A percentile compares a stretch with the other conserved stretches of the same genome.
Conservation (phyloP, 2,329 filamentous ascomycete genomes). For the Chaetomium sp. region DNA sequence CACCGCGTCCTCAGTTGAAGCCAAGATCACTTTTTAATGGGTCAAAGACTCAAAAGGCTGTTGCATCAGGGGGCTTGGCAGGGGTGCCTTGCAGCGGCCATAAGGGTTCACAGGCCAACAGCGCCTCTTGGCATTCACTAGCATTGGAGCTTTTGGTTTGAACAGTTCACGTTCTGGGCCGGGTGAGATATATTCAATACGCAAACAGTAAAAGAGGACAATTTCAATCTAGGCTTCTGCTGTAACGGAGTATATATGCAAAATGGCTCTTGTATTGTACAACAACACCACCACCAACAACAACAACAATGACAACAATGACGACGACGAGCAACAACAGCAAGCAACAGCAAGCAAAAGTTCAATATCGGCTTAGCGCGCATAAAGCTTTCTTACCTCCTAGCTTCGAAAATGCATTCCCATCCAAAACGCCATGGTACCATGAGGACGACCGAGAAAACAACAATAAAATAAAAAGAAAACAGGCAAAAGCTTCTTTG, state of each 20-base stretch:
- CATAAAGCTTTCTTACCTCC: no score
- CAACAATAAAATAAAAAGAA: no score
- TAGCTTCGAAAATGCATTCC: no score
- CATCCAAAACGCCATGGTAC: no score
- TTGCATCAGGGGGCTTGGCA: constrained; percentile 8
- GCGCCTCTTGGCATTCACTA: background rate
- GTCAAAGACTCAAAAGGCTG: background rate
- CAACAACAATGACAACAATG: background rate
- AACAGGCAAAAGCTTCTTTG: no score
- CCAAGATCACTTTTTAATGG: constrained; percentile 12
- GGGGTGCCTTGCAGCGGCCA: background rate
- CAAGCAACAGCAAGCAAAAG: constrained; percentile 12
- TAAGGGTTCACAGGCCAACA: background rate
- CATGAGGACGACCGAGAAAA: no score
- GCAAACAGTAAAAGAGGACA: background rate
- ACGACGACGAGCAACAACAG: background rate
- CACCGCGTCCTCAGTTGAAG: background rate
- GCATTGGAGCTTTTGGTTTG: background rate
- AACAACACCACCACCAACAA: background rate
- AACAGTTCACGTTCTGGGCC: background rate
- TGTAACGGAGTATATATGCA: constrained; percentile 2
- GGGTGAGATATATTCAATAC: background rate
- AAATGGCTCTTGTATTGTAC: constrained; percentile 7
- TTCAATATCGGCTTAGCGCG: constrained; percentile 12
- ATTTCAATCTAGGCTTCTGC: background rate